These are phyloP conservation scores for Acidiella bohemica DNA, from an alignment of 495 filamentous ascomycete genomes.

Conservation along the genomic window DNA sequence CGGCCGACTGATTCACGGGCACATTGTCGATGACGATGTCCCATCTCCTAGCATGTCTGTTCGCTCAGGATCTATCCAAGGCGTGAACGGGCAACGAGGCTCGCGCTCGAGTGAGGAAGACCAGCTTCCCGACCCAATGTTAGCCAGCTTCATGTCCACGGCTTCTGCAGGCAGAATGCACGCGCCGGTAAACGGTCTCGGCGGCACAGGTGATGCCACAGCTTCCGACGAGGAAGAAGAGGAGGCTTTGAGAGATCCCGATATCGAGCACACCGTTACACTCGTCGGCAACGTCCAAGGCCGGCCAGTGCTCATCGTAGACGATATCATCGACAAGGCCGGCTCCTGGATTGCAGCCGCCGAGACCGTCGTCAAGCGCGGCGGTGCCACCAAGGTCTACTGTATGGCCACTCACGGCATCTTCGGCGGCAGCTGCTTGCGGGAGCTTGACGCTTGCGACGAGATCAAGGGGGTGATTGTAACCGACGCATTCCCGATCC, in stretches of 20 bases:
- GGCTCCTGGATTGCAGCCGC: slow-evolving; percentile 97
- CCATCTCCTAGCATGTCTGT: slow-evolving; percentile 61
- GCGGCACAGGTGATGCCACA: slow-evolving; percentile 66
- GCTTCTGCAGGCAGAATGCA: slow-evolving; percentile 29
- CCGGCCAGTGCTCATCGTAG: slow-evolving; percentile 79
- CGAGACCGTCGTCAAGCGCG: slow-evolving; percentile 88
- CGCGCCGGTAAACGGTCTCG: slow-evolving; percentile 44
- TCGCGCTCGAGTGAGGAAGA: slow-evolving; percentile 32
- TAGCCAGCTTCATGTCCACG: slow-evolving; percentile 50
- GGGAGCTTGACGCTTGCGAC: slow-evolving; percentile 79
- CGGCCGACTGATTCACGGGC: slow-evolving; percentile 83
- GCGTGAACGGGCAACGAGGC: slow-evolving; percentile 27
- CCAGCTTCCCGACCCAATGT: slow-evolving; percentile 44
- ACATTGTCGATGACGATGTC: slow-evolving; percentile 89
- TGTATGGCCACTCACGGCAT: slow-evolving; percentile 95
- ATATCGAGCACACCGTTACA: slow-evolving; percentile 85
- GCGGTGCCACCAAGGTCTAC: slow-evolving; percentile 84
- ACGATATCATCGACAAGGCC: slow-evolving; percentile 98
- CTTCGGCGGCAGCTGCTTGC: slow-evolving; percentile 77
- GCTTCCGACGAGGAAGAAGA: slow-evolving; percentile 83
- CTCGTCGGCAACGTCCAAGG: slow-evolving; percentile 84
- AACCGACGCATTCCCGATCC: slow-evolving; percentile 90
- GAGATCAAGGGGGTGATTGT: slow-evolving; percentile 91
- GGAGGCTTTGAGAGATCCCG: slow-evolving; percentile 54
- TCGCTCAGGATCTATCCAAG: slow-evolving; percentile 40